Evolutionary conservation across 2,329 filamentous ascomycete genomes (phyloP).

Genomic region (Sphaerostilbella broomeana): DNA sequence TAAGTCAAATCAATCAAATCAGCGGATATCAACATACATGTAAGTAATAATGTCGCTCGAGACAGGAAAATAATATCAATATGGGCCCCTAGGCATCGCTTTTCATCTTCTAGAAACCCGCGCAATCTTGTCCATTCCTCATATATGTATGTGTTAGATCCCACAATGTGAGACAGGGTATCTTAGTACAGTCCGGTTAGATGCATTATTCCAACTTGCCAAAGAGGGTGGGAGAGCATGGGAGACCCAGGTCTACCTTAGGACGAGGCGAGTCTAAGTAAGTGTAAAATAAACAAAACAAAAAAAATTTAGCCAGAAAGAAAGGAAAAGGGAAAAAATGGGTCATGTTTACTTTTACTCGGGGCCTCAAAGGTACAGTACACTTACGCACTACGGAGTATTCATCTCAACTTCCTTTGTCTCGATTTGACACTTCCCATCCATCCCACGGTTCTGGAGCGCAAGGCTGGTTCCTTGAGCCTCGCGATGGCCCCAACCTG

Average conservation of each 20-base stretch:
- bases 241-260: conserved; percentile 4
- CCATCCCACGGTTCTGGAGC: background rate
- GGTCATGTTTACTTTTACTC: conserved; percentile 10
- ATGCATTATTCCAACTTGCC: conserved; percentile 8
- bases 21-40: too few relatives aligned
- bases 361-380: conserved; percentile 8
- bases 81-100: background rate
- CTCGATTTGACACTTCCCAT: conserved; percentile 3
- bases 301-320: too few relatives aligned
- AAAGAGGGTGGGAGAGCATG: conserved; percentile 11
- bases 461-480: background rate
- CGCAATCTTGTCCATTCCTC: conserved; percentile 9
- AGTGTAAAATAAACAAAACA: too few relatives aligned
- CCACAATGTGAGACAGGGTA: background rate
- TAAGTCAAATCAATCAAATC: too few relatives aligned
- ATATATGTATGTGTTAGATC: conserved; percentile 10
- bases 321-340: too few relatives aligned
- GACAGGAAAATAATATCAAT: too few relatives aligned
- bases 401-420: too few relatives aligned
- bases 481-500: conserved; percentile 8
- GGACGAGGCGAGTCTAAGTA: too few relatives aligned
- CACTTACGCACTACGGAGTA: background rate
- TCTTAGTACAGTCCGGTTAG: conserved; percentile 4
- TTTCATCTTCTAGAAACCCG: background rate
- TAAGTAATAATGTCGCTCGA: too few relatives aligned